Percentiles rank a stretch among this genome's conserved stretches.
phyloP scores from a whole-genome alignment of 2,329 filamentous ascomycete species.

The Lomentospora prolificans region DNA sequence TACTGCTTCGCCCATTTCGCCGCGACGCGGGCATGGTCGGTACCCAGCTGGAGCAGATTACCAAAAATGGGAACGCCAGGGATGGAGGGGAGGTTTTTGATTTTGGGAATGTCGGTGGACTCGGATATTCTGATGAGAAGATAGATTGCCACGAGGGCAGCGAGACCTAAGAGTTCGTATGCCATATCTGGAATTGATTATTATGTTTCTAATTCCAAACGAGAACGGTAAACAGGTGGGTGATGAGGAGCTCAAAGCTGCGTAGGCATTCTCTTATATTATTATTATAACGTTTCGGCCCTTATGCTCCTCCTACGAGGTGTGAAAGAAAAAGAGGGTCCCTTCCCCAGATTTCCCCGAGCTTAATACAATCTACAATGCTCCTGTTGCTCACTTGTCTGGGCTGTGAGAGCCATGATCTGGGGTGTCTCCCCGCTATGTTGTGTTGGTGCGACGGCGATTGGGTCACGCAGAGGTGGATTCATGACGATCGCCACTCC shows the following conservation, averaged over 20 bases:
- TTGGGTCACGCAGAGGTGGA: no score
- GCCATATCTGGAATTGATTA: background rate
- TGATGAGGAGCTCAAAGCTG: background rate
- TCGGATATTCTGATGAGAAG: conserved; percentile 24
- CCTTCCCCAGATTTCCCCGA: background rate
- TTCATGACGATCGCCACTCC: no score
- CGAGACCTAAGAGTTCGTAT: conserved; percentile 7
- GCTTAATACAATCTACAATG: background rate
- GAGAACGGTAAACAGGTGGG: background rate
- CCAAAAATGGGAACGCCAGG: conserved; percentile 54
- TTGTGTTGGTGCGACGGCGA: background rate
- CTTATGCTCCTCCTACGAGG: background rate
- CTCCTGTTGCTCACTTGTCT: background rate
- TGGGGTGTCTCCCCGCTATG: background rate
- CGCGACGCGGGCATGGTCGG: conserved; percentile 43
- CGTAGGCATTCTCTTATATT: conserved; percentile 3
- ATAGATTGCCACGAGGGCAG: conserved; percentile 12
- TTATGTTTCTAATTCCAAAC: no score
- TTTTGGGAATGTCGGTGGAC: conserved; percentile 46
- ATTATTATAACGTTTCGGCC: background rate
- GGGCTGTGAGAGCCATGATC: background rate
- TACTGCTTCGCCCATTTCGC: conserved; percentile 50
- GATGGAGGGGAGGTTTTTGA: conserved; percentile 51
- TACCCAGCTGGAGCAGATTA: conserved; percentile 50
- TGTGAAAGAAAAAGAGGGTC: background rate